phyloP scores from a whole-genome alignment of 75 land plant species.

The Sequoiadendron giganteum region DNA sequence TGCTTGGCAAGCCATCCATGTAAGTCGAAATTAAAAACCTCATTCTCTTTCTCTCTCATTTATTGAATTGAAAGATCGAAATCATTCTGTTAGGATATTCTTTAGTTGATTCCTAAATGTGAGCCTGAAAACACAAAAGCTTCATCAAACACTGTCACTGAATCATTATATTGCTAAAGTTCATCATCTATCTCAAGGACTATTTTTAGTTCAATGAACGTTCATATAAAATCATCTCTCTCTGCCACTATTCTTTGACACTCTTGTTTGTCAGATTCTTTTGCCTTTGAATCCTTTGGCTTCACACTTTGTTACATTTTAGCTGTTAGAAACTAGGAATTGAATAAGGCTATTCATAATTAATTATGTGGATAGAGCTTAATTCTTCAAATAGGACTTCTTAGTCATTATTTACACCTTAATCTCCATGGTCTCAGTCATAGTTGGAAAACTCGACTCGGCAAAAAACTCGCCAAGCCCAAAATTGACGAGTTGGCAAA shows the following conservation, averaged over 20 bases:
- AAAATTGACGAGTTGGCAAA: too few relatives aligned
- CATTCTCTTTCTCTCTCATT: background rate
- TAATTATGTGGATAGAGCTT: too few relatives aligned
- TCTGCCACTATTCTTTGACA: background rate
- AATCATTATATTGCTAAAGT: background rate
- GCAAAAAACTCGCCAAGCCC: too few relatives aligned
- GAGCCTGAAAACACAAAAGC: background rate
- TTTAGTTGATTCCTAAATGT: background rate
- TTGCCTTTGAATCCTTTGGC: background rate
- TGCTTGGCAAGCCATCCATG: constrained; percentile 42
- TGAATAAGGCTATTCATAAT: too few relatives aligned
- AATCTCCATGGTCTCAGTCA: too few relatives aligned
- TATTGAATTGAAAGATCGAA: background rate
- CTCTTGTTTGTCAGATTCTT: background rate
- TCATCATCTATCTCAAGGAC: background rate
- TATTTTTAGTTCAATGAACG: background rate
- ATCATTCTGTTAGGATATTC: background rate
- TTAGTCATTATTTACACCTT: too few relatives aligned
- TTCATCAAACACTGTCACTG: background rate
- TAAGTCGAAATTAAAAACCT: constrained; percentile 10
- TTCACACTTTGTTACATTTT: background rate
- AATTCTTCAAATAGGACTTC: too few relatives aligned
- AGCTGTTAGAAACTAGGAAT: background rate
- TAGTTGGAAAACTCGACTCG: too few relatives aligned
- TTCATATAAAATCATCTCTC: background rate